Percentiles rank a stretch among this genome's conserved stretches.
Evolutionary conservation across 208 protist species (phyloP).

Genomic region (Acanthamoeba lenticulata): DNA sequence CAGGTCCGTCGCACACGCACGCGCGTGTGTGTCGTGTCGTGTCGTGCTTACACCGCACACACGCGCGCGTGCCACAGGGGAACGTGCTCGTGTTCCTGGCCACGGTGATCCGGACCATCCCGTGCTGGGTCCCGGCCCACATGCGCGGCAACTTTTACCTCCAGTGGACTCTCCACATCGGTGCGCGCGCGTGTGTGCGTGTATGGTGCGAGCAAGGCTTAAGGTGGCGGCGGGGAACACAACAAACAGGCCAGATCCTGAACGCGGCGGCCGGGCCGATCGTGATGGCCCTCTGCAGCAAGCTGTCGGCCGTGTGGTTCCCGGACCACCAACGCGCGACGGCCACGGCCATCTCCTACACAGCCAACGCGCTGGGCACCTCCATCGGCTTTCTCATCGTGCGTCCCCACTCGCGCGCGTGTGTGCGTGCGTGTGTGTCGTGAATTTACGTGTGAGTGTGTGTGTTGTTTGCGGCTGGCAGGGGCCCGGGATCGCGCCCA

Average conservation of each 20-base stretch:
- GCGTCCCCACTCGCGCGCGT: neutral
- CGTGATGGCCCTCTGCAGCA: constrained; percentile 44
- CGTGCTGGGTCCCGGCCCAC: constrained; percentile 30
- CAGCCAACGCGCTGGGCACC: constrained; percentile 12
- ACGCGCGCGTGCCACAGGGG: neutral
- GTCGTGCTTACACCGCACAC: neutral
- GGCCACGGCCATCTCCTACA: constrained; percentile 36
- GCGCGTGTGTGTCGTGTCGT: neutral
- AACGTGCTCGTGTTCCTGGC: neutral
- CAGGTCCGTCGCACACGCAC: neutral
- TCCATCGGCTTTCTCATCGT: neutral
- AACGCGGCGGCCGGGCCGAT: constrained; percentile 31
- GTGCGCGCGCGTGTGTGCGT: no score
- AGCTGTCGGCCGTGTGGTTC: constrained; percentile 45
- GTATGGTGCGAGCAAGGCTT: neutral
- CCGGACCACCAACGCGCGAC: constrained; percentile 41
- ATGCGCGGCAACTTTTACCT: constrained; percentile 24
- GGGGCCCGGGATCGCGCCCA: neutral
- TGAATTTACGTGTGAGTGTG: neutral
- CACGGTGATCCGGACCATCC: constrained; percentile 27
- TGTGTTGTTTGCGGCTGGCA: neutral
- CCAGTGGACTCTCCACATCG: constrained; percentile 43
- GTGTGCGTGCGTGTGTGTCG: neutral
- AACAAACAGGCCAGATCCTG: neutral
- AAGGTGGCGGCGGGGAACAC: neutral